phyloP scores from a whole-genome alignment of 2,329 filamentous ascomycete species.

The Mariannaea sp. region DNA sequence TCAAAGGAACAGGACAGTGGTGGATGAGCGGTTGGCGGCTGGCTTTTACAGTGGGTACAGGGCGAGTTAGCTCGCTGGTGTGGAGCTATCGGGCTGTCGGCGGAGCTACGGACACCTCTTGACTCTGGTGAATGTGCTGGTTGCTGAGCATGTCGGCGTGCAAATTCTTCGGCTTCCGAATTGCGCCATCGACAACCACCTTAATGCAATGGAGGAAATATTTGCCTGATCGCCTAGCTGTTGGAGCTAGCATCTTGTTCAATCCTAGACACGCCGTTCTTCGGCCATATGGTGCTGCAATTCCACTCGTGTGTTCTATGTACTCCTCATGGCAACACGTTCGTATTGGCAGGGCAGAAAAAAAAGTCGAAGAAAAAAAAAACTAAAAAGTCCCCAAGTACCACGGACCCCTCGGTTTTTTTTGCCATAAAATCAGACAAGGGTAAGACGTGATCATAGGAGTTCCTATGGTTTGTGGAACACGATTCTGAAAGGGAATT shows the following conservation, averaged over 20 bases:
- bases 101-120: conserved; percentile 34
- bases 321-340: neutral
- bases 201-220: conserved; percentile 25
- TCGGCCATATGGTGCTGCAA: conserved; percentile 1
- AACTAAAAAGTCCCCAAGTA: too few relatives aligned
- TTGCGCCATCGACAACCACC: conserved; percentile 35
- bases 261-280: conserved; percentile 13
- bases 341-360: neutral
- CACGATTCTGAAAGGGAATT: too few relatives aligned
- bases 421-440: too few relatives aligned
- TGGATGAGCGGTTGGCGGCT: conserved; percentile 22
- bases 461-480: too few relatives aligned
- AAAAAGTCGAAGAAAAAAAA: neutral
- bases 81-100: conserved; percentile 35
- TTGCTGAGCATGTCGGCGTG: conserved; percentile 18
- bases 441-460: too few relatives aligned
- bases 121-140: conserved; percentile 14
- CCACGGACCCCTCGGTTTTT: too few relatives aligned
- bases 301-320: neutral
- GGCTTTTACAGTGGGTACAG: conserved; percentile 28
- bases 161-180: conserved; percentile 35
- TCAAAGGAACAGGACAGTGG: too few relatives aligned
- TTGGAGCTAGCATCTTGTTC: neutral
- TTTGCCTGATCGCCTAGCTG: conserved; percentile 13
- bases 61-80: conserved; percentile 16